These are phyloP conservation scores for Paracoccidioides lutzii DNA, from an alignment of 2,329 filamentous ascomycete species.

Conservation along the genomic window DNA sequence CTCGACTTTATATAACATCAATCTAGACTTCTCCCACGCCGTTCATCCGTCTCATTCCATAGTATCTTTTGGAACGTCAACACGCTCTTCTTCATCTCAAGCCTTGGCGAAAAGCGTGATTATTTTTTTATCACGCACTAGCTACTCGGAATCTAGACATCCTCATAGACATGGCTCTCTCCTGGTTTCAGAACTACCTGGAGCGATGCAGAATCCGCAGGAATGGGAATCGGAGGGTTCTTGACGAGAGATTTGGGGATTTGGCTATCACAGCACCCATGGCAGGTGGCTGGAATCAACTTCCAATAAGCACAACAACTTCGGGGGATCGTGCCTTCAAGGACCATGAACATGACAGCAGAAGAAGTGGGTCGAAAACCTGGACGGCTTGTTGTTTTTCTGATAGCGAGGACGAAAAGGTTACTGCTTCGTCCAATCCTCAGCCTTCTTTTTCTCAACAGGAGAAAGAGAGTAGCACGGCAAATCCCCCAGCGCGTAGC, in stretches of 20 bases:
- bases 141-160: background rate
- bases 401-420: background rate
- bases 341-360: background rate
- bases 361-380: background rate
- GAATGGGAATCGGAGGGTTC: constrained; percentile 6
- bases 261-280: constrained; percentile 11
- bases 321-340: background rate
- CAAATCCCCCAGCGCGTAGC: background rate
- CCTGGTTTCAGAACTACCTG: constrained; percentile 8
- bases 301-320: constrained; percentile 1
- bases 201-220: constrained; percentile 9
- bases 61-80: background rate
- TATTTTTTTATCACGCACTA: background rate
- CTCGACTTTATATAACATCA: background rate
- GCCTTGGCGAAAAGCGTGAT: background rate
- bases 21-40: background rate
- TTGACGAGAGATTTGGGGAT: constrained; percentile 12
- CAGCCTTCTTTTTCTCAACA: background rate
- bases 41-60: background rate
- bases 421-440: background rate
- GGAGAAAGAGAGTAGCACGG: background rate
- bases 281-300: constrained; percentile 13
- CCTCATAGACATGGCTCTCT: background rate
- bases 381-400: background rate
- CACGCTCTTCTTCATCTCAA: background rate